phyloP scores from a whole-genome alignment of 345 rosid species.

The Cardamine chenopodiifolia region DNA sequence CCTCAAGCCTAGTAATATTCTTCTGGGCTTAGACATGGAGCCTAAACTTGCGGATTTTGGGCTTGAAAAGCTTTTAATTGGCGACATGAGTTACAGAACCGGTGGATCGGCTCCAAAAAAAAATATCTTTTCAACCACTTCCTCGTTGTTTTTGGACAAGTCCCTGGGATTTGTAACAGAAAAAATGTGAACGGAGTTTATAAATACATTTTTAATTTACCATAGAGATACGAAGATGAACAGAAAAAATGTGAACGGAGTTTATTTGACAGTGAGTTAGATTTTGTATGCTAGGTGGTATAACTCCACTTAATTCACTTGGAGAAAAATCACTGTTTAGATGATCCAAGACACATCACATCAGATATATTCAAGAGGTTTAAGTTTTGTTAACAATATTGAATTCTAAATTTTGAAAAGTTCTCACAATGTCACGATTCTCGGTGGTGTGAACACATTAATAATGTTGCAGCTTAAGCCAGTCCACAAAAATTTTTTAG shows the following conservation, averaged over 20 bases:
- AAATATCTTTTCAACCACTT: slow-evolving; percentile 12
- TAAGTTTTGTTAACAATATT: background rate
- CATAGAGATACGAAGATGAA: background rate
- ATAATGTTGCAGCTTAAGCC: slow-evolving; percentile 44
- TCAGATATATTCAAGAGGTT: background rate
- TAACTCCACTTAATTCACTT: background rate
- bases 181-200: background rate
- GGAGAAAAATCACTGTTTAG: background rate
- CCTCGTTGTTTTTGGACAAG: slow-evolving; percentile 1
- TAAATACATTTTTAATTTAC: background rate
- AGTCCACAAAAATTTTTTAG: slow-evolving; percentile 26
- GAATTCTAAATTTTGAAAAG: too few relatives aligned
- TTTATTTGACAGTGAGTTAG: too few relatives aligned
- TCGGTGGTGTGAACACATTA: slow-evolving; percentile 21
- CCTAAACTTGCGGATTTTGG: slow-evolving; percentile 90
- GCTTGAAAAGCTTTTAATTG: slow-evolving; percentile 68
- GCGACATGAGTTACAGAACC: slow-evolving; percentile 63
- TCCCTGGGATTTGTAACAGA: background rate
- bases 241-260: too few relatives aligned
- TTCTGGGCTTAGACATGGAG: slow-evolving; percentile 72
- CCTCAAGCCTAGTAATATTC: slow-evolving; percentile 85
- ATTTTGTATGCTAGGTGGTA: background rate
- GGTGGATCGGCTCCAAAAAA: slow-evolving; percentile 66
- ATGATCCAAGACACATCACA: background rate
- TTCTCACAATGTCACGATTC: slow-evolving; percentile 29